These are phyloP conservation scores for Corynespora cassiicola DNA, from an alignment of 2,329 filamentous ascomycete species.

Conservation along the genomic window DNA sequence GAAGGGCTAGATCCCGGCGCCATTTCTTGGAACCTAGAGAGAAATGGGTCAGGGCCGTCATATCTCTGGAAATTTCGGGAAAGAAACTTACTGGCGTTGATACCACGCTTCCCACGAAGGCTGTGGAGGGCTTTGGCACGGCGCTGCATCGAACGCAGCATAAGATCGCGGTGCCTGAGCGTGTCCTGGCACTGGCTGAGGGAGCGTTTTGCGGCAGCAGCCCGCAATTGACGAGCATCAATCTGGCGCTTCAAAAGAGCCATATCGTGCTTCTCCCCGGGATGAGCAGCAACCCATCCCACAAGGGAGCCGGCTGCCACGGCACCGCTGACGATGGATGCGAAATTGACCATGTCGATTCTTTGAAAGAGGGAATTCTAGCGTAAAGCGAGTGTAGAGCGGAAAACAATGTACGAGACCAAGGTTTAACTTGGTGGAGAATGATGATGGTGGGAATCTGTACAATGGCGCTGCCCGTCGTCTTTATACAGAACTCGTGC, in stretches of 20 bases:
- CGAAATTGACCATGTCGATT: slow-evolving; percentile 26
- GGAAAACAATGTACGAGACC: slow-evolving; percentile 1
- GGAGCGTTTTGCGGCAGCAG: slow-evolving; percentile 24
- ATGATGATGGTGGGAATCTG: slow-evolving; percentile 7
- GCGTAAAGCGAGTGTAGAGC: not conserved
- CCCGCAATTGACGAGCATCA: slow-evolving; percentile 26
- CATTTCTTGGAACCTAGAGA: slow-evolving; percentile 23
- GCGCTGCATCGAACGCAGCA: slow-evolving; percentile 24
- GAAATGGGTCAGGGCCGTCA: not conserved
- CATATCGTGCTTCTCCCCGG: slow-evolving; percentile 41
- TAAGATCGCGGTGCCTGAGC: slow-evolving; percentile 23
- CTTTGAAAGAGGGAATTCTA: not conserved
- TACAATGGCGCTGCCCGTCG: not conserved
- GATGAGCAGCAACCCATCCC: slow-evolving; percentile 29
- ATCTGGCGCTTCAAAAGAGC: slow-evolving; percentile 38
- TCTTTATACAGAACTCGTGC: slow-evolving; percentile 7
- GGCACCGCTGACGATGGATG: slow-evolving; percentile 22
- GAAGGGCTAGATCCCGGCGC: slow-evolving; percentile 35
- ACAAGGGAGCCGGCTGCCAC: slow-evolving; percentile 23
- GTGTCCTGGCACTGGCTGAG: slow-evolving; percentile 23
- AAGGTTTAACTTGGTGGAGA: slow-evolving; percentile 7
- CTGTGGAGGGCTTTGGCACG: slow-evolving; percentile 21
- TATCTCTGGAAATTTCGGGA: slow-evolving; percentile 2
- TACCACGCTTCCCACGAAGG: slow-evolving; percentile 33
- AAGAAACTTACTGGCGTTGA: slow-evolving; percentile 20